These are phyloP conservation scores for Blastocystis sp. DNA, from an alignment of 352 stramenopile genomes.

Conservation along the genomic window DNA sequence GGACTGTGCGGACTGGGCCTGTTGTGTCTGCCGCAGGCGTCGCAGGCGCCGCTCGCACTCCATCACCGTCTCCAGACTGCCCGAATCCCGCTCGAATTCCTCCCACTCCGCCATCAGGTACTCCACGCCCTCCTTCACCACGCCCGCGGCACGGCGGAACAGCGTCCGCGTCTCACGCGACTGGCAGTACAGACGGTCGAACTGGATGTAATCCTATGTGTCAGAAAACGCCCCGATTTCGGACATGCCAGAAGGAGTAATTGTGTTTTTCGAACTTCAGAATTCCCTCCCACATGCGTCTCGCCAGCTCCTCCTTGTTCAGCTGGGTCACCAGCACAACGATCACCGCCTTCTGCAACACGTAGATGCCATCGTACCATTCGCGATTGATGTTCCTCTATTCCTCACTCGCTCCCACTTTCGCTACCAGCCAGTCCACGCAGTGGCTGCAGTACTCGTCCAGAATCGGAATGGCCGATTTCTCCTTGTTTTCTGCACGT, in stretches of 20 bases:
- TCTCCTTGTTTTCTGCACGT: neutral
- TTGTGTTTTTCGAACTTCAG: constrained; percentile 33
- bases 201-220: constrained; percentile 65
- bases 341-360: constrained; percentile 45
- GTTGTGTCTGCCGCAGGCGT: neutral
- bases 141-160: neutral
- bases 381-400: constrained; percentile 49
- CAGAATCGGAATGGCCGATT: neutral
- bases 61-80: constrained; percentile 50
- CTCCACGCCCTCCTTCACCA: neutral
- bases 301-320: constrained; percentile 30
- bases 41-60: neutral
- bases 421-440: constrained; percentile 50
- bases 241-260: constrained; percentile 6
- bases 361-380: constrained; percentile 64
- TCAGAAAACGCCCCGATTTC: neutral
- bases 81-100: constrained; percentile 49
- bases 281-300: constrained; percentile 64
- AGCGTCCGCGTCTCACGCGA: neutral
- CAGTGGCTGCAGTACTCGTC: constrained; percentile 4
- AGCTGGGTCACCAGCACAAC: neutral
- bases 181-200: constrained; percentile 44
- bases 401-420: neutral
- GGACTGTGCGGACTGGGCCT: too few species aligned
- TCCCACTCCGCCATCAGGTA: constrained; percentile 34